These are phyloP conservation scores for Ustilaginoidea virens DNA, from an alignment of 2,329 filamentous ascomycete genomes.

Conservation along the genomic window DNA sequence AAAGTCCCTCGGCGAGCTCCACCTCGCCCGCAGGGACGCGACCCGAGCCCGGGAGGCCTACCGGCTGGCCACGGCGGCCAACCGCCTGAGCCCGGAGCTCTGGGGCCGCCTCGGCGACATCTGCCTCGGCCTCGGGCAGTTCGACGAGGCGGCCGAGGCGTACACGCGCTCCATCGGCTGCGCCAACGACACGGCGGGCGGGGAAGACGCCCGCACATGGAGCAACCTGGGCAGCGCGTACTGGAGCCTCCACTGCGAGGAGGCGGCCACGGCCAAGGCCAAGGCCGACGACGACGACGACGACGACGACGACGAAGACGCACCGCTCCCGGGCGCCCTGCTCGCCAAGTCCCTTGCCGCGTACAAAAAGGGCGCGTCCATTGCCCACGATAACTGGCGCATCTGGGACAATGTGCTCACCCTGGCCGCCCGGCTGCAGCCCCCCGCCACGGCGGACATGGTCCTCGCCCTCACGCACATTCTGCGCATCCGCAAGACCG, in stretches of 20 bases:
- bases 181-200: constrained; percentile 47
- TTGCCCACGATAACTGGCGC: constrained; percentile 74
- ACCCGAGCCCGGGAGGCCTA: constrained; percentile 63
- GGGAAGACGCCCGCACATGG: constrained; percentile 84
- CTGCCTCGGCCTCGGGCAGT: constrained; percentile 60
- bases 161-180: constrained; percentile 68
- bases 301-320: constrained; percentile 15
- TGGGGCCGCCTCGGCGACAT: constrained; percentile 92
- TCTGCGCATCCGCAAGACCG: constrained; percentile 61
- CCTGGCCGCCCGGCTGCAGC: constrained; percentile 61
- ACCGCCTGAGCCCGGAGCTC: constrained; percentile 64
- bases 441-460: constrained; percentile 61
- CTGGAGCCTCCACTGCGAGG: constrained; percentile 48
- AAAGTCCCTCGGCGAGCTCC: constrained; percentile 67
- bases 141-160: constrained; percentile 64
- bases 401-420: constrained; percentile 97
- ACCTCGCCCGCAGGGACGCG: constrained; percentile 51
- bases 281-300: constrained; percentile 2
- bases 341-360: constrained; percentile 65
- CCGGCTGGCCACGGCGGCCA: constrained; percentile 58
- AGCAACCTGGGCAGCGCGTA: constrained; percentile 83
- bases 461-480: constrained; percentile 60
- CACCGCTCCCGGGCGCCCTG: constrained; percentile 33
- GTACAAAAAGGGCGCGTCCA: constrained; percentile 70
- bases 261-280: constrained; percentile 20